A percentile compares a stretch with the other conserved stretches of the same genome.
These are phyloP conservation scores for Xylaria hypoxylon DNA, from an alignment of 2,329 filamentous ascomycete genomes.

Conservation along the genomic window DNA sequence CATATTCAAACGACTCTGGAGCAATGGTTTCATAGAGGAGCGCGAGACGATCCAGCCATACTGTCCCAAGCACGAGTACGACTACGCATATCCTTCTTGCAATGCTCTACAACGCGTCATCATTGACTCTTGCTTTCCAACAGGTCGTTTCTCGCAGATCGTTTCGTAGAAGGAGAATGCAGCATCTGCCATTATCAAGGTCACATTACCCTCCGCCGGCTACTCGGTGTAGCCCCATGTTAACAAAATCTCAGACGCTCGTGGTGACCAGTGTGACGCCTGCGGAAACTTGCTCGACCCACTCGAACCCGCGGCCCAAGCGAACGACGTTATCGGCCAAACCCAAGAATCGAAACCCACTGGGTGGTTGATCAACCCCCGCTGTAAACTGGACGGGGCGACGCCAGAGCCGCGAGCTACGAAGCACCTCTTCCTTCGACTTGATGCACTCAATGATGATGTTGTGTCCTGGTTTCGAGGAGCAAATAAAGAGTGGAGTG, in stretches of 20 bases:
- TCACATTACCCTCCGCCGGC: background rate
- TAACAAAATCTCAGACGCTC: slow-evolving; percentile 18
- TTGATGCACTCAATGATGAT: slow-evolving; percentile 83
- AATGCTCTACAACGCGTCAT: background rate
- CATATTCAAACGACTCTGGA: slow-evolving; percentile 87
- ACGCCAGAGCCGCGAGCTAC: slow-evolving; percentile 83
- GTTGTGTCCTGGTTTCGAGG: slow-evolving; percentile 83
- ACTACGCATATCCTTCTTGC: background rate
- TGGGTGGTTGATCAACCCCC: slow-evolving; percentile 53
- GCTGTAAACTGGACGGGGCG: slow-evolving; percentile 90
- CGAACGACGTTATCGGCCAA: slow-evolving; percentile 46
- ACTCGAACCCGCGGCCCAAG: slow-evolving; percentile 63
- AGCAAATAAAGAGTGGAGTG: slow-evolving; percentile 73
- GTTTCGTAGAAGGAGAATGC: slow-evolving; percentile 61
- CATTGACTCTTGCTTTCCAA: slow-evolving; percentile 1
- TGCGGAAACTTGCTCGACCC: slow-evolving; percentile 79
- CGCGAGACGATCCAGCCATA: slow-evolving; percentile 89
- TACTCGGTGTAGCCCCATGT: background rate
- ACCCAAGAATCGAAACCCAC: slow-evolving; percentile 50
- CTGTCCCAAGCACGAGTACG: slow-evolving; percentile 76
- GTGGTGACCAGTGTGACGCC: slow-evolving; percentile 66
- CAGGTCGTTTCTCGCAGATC: slow-evolving; percentile 80
- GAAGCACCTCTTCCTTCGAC: slow-evolving; percentile 88
- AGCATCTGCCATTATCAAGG: slow-evolving; percentile 61
- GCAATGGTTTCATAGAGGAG: slow-evolving; percentile 90